Percentiles rank a stretch among this genome's conserved stretches.
These are phyloP conservation scores for Mycena sanguinolenta DNA, from an alignment of 768 basidiomycete species.

Conservation along the genomic window DNA sequence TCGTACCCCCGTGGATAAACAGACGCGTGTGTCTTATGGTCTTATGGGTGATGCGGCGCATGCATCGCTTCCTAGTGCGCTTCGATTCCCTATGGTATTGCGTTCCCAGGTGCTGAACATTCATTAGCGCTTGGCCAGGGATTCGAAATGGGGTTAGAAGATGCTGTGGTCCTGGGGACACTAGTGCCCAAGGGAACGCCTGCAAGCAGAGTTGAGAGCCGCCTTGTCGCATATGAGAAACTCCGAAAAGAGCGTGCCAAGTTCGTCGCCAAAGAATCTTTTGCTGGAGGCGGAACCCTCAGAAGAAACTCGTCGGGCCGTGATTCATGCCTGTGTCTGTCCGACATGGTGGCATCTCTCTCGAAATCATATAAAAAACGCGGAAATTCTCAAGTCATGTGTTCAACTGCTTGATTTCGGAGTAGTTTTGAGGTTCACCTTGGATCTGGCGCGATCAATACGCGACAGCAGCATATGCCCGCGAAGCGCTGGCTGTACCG, in stretches of 20 bases:
- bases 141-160: constrained; percentile 32
- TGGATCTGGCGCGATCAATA: no score
- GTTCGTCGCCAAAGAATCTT: constrained; percentile 27
- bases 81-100: background rate
- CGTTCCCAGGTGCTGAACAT: background rate
- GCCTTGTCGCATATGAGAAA: constrained; percentile 23
- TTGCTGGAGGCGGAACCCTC: no score
- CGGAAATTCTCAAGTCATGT: no score
- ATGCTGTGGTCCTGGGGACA: constrained; percentile 22
- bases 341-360: no score
- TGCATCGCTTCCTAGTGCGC: constrained; percentile 31
- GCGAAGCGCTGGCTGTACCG: constrained; percentile 31
- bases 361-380: no score
- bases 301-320: no score
- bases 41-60: constrained; percentile 31
- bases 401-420: no score
- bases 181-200: constrained; percentile 13
- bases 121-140: constrained; percentile 30
- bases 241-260: constrained; percentile 33
- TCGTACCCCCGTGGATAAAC: constrained; percentile 29
- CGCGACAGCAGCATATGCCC: constrained; percentile 24
- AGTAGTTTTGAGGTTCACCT: no score
- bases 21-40: constrained; percentile 19
- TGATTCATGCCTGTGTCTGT: no score
- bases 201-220: background rate